Base-by-base conservation (phyloP, 1,139 yeast genomes). In the Tardiomyces depauwii region DNA sequence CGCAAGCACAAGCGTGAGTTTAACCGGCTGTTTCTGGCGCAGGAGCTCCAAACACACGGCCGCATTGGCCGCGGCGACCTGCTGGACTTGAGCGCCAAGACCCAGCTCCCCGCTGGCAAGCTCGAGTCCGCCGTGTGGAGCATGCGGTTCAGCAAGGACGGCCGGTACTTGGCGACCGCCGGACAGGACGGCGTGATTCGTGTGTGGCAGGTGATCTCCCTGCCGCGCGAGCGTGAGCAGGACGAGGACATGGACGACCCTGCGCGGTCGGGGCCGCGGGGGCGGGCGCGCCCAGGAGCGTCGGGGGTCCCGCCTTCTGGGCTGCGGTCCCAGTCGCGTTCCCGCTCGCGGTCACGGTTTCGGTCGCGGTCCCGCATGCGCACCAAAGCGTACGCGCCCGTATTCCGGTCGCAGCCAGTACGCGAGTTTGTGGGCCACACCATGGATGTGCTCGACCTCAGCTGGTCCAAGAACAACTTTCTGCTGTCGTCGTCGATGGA, bases 381-480 rank as follows among this genome's bases (percentile, higher is more conserved):
- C 11, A 18, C 13, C 16, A 28, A 18, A 14, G 21, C 16, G 38
- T 73, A 74, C 54, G 94, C 95, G 0, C 93, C 96, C 0, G 86
- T 89, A 1, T 88, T 89, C 61, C 82, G 80, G 54, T 76, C 78
- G n/a, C 63, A 62, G 25, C 96, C 96, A 0, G 61, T 73, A 13
- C 70, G 77, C 28, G 73, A 74, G 18, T 82, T 78, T 51, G 65
- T 61, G 42, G 94, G 87, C 23, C 97, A 89, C 62, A 65, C 75
- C 0, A 76, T 76, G 43, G 83, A 86, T 51, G 73, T 89, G 23
- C 64, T 87, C 33, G 78, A 85, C 11, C 60, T 89, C 40, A 86
- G 86, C 56, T 89, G 97, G 97, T 82, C 94, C 47, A 83, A 82
- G 54, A 88, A 88, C 64, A 82, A 82, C 58, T 89, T 89, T 53